Percentiles rank a stretch among this genome's conserved stretches.
These are phyloP conservation scores for Aspergillus ochraceus DNA, from an alignment of 2,329 filamentous ascomycete genomes.

Conservation along the genomic window DNA sequence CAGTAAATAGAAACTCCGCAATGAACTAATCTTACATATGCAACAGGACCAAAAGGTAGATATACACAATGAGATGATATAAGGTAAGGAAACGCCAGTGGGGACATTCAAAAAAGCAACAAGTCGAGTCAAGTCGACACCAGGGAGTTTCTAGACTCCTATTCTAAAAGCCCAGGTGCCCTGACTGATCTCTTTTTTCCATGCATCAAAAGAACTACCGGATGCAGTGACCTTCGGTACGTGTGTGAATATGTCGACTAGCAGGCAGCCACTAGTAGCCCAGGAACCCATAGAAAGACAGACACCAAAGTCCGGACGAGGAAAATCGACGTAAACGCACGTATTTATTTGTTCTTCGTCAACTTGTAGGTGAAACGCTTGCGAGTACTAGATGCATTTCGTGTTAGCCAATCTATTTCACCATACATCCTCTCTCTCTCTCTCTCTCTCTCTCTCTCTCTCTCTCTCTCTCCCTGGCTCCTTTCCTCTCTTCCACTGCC, in stretches of 20 bases:
- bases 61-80: constrained; percentile 11
- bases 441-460: too few relatives aligned
- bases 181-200: background rate
- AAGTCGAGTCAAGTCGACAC: background rate
- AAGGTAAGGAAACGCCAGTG: constrained; percentile 5
- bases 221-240: too few relatives aligned
- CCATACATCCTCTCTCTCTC: too few relatives aligned
- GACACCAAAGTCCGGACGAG: background rate
- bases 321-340: background rate
- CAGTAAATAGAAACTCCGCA: background rate
- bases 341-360: constrained; percentile 66
- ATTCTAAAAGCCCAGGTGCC: background rate
- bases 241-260: background rate
- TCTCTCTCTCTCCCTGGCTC: background rate
- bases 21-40: constrained; percentile 9
- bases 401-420: background rate
- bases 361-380: constrained; percentile 68
- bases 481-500: too few relatives aligned
- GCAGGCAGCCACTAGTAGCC: background rate
- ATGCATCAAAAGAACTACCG: too few relatives aligned
- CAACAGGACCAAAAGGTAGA: constrained; percentile 1
- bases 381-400: constrained; percentile 54
- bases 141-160: background rate
- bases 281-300: background rate
- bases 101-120: background rate